These are phyloP conservation scores for Neltuma alba DNA, from an alignment of 306 rosid genomes.

Conservation along the genomic window DNA sequence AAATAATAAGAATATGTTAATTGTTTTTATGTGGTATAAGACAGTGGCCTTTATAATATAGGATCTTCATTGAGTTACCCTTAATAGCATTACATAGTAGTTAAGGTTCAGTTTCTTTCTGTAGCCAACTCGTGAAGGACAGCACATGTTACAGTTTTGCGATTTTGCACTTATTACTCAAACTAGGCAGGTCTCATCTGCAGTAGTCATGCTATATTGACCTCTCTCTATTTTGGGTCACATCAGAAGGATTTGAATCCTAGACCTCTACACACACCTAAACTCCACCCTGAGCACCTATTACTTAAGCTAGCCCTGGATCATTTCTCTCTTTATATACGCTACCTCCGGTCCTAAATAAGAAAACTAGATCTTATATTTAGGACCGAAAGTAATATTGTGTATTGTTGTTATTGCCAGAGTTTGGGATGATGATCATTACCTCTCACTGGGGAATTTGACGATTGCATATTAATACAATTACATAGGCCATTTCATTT, in stretches of 20 bases:
- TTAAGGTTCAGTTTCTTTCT: neutral
- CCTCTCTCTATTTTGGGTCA: neutral
- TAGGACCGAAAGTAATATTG: too few relatives aligned
- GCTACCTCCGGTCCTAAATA: too few relatives aligned
- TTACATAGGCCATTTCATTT: neutral
- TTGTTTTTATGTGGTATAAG: neutral
- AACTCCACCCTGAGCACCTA: neutral
- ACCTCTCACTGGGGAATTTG: neutral
- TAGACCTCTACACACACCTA: neutral
- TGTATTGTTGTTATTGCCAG: neutral
- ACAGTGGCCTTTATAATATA: neutral
- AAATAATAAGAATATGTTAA: too few relatives aligned
- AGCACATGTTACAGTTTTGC: neutral
- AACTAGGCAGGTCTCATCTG: neutral
- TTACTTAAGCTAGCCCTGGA: neutral
- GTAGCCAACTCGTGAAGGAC: conserved; percentile 18
- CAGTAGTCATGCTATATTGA: neutral
- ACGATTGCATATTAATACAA: neutral
- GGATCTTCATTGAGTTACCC: conserved; percentile 10
- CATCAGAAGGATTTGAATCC: neutral
- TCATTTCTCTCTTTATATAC: neutral
- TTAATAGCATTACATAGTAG: neutral
- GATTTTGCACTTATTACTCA: neutral
- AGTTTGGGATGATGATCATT: neutral
- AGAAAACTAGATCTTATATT: too few relatives aligned